Conservation (phyloP, 495 filamentous ascomycete species). For the Podospora sp. region DNA sequence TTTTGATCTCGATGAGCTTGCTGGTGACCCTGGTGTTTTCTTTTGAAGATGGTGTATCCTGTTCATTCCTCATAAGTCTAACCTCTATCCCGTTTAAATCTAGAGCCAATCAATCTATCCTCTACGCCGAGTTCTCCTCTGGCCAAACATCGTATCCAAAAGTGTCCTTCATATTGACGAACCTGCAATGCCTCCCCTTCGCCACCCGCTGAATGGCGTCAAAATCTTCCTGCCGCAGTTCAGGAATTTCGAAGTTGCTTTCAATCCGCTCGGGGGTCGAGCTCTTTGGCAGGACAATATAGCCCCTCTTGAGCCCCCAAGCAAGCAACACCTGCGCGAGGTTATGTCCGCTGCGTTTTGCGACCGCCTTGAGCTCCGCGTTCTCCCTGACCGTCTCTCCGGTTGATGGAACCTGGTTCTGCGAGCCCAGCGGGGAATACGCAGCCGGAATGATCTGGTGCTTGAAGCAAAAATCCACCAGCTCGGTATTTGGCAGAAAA, state of each 20-base stretch:
- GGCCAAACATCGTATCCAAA: constrained; percentile 57
- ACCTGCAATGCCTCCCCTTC: constrained; percentile 59
- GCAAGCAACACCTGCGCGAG: constrained; percentile 53
- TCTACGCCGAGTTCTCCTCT: constrained; percentile 36
- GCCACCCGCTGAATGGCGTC: constrained; percentile 45
- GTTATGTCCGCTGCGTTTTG: constrained; percentile 42
- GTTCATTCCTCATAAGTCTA: not conserved
- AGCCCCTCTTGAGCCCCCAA: constrained; percentile 48
- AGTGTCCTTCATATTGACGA: constrained; percentile 80
- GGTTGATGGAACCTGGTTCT: constrained; percentile 58
- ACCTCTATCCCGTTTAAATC: not conserved
- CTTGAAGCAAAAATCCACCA: constrained; percentile 58
- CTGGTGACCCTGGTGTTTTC: too few relatives aligned
- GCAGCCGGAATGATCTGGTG: constrained; percentile 67
- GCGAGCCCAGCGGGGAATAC: constrained; percentile 63
- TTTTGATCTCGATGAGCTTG: too few relatives aligned
- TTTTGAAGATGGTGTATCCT: too few relatives aligned
- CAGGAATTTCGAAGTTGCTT: constrained; percentile 53
- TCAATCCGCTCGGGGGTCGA: constrained; percentile 67
- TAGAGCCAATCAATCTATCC: not conserved
- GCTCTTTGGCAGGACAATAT: constrained; percentile 56
- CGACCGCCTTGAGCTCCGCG: constrained; percentile 43
- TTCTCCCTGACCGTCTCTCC: constrained; percentile 49
- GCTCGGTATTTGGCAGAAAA: constrained; percentile 54
- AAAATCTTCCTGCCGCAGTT: constrained; percentile 45